Percentiles rank a stretch among this genome's conserved stretches.
Evolutionary conservation across 2,329 filamentous ascomycete species (phyloP).

Genomic region (Venturia asperata): DNA sequence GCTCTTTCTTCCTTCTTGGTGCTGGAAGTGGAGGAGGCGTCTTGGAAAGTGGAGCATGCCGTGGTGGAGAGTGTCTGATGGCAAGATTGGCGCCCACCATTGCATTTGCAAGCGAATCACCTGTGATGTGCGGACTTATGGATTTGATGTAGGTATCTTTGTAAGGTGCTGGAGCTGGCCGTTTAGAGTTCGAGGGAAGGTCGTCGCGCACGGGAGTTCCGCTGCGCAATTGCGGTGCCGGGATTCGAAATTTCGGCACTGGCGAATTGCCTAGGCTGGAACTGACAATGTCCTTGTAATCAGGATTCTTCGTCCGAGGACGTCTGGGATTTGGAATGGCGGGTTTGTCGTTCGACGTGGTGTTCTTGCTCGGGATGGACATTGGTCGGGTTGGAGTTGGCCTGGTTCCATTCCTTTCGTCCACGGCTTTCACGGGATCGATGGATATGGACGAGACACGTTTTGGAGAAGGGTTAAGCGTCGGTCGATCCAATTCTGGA

Average conservation of each 20-base stretch:
- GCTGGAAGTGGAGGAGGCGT: conserved; percentile 14
- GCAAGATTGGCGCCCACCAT: conserved; percentile 70
- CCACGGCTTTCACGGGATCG: neutral
- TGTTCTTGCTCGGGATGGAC: conserved; percentile 2
- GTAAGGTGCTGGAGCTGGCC: conserved; percentile 28
- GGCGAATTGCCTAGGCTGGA: conserved; percentile 6
- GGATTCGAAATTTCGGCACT: conserved; percentile 17
- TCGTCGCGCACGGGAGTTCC: neutral
- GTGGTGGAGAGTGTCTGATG: conserved; percentile 39
- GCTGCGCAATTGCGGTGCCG: neutral
- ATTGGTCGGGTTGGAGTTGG: neutral
- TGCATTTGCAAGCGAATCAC: conserved; percentile 63
- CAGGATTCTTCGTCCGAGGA: conserved; percentile 23
- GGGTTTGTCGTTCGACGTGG: neutral
- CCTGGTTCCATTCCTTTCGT: neutral
- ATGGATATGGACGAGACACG: neutral
- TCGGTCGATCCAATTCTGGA: conserved; percentile 11
- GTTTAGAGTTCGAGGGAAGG: conserved; percentile 13
- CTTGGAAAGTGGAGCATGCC: neutral
- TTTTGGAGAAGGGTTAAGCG: conserved; percentile 7
- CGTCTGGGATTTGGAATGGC: neutral
- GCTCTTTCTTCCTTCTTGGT: conserved; percentile 11
- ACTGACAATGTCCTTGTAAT: conserved; percentile 1
- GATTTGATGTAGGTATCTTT: conserved; percentile 32
- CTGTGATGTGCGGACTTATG: conserved; percentile 44